phyloP scores from a whole-genome alignment of 2,329 filamentous ascomycete genomes.

The Xylariaceae sp. region DNA sequence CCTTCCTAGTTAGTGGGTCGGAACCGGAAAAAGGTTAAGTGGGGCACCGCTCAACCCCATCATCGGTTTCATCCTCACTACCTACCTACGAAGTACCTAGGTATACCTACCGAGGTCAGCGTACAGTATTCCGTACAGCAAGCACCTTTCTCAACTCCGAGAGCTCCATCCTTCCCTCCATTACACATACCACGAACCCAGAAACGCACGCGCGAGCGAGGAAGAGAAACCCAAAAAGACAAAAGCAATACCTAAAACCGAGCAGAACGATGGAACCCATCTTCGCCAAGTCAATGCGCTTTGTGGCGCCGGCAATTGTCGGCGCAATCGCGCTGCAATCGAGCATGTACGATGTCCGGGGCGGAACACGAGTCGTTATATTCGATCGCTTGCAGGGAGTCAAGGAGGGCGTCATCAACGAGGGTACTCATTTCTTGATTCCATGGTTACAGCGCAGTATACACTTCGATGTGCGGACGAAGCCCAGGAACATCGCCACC shows the following conservation, averaged over 20 bases:
- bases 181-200: not conserved
- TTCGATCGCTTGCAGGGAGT: slow-evolving; percentile 93
- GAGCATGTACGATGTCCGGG: slow-evolving; percentile 94
- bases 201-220: not conserved
- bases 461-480: slow-evolving; percentile 94
- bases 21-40: not conserved
- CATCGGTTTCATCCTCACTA: too few relatives aligned
- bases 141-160: slow-evolving; percentile 13
- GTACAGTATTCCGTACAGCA: too few relatives aligned
- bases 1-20: not conserved
- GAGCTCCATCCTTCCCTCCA: slow-evolving; percentile 17
- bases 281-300: slow-evolving; percentile 60
- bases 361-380: slow-evolving; percentile 91
- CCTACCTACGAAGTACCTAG: too few relatives aligned
- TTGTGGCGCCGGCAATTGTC: slow-evolving; percentile 69
- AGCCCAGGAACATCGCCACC: slow-evolving; percentile 94
- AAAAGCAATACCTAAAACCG: not conserved
- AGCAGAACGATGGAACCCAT: slow-evolving; percentile 48
- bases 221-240: not conserved
- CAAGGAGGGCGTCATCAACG: slow-evolving; percentile 86
- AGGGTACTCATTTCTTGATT: slow-evolving; percentile 94
- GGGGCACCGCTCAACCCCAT: not conserved
- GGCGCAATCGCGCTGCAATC: slow-evolving; percentile 66
- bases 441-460: slow-evolving; percentile 95
- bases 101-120: too few relatives aligned